A percentile compares a stretch with the other conserved stretches of the same genome.
Conservation (phyloP, 257 asterid species). For the Solanum arcanum region DNA sequence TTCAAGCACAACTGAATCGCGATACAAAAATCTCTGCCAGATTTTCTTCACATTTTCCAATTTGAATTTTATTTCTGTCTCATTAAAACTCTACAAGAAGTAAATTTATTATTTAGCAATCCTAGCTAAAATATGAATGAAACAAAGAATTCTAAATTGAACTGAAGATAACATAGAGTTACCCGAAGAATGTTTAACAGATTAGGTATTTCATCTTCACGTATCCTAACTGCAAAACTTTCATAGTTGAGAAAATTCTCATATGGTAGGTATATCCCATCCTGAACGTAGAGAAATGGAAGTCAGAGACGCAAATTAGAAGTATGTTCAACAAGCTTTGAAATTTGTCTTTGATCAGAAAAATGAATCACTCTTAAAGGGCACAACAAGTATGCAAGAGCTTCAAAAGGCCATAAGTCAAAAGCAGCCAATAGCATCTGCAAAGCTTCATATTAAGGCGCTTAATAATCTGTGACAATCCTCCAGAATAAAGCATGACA, state of each 20-base stretch:
- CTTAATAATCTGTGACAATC: not conserved
- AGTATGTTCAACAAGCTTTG: not conserved
- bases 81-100: slow-evolving; percentile 47
- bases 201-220: slow-evolving; percentile 79
- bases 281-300: slow-evolving; percentile 30
- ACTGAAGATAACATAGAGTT: slow-evolving; percentile 13
- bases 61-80: slow-evolving; percentile 71
- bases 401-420: not conserved
- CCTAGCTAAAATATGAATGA: not conserved
- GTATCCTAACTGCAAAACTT: slow-evolving; percentile 84
- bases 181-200: slow-evolving; percentile 72
- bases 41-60: slow-evolving; percentile 65
- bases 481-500: not conserved
- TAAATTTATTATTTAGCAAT: slow-evolving; percentile 2
- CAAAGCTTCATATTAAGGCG: not conserved
- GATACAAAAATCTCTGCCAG: slow-evolving; percentile 91
- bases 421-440: not conserved
- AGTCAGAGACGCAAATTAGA: not conserved
- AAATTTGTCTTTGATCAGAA: not conserved
- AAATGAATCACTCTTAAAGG: not conserved
- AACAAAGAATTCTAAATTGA: not conserved
- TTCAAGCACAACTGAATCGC: slow-evolving; percentile 76
- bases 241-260: slow-evolving; percentile 77
- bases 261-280: slow-evolving; percentile 88
- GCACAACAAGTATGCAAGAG: not conserved